A percentile compares a stretch with the other conserved stretches of the same genome.
Evolutionary conservation across 2,329 filamentous ascomycete species (phyloP).

Genomic region (Penicillium brasilianum): DNA sequence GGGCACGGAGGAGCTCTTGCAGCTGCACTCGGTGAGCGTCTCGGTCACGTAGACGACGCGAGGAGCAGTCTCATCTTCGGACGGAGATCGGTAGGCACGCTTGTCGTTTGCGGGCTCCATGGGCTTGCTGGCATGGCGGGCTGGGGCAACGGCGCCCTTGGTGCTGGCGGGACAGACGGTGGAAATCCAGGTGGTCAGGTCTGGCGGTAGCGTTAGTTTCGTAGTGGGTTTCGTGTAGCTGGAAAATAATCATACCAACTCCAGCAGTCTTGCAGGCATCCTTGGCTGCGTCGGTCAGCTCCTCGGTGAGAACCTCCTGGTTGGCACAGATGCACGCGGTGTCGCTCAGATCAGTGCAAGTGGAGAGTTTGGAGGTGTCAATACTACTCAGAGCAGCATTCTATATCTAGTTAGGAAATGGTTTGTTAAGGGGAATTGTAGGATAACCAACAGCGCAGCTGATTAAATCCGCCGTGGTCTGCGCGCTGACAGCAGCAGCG

Average conservation of each 20-base stretch:
- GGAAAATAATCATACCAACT: conserved; percentile 14
- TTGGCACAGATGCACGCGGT: conserved; percentile 28
- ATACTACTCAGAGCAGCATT: conserved; percentile 11
- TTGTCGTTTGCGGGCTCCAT: conserved; percentile 25
- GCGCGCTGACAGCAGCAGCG: conserved; percentile 16
- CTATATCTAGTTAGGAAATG: conserved; percentile 8
- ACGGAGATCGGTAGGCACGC: conserved; percentile 21
- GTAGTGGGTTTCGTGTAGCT: not conserved
- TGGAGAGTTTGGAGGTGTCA: conserved; percentile 13
- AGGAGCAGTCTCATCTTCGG: conserved; percentile 8
- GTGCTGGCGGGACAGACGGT: conserved; percentile 14
- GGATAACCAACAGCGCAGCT: conserved; percentile 26
- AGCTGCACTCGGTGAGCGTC: conserved; percentile 29
- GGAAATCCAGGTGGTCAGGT: conserved; percentile 7
- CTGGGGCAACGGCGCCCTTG: conserved; percentile 7
- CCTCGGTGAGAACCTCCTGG: conserved; percentile 16
- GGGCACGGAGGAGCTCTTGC: conserved; percentile 20
- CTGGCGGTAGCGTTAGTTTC: conserved; percentile 1
- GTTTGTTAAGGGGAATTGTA: not conserved
- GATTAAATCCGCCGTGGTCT: conserved; percentile 14
- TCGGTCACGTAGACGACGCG: conserved; percentile 31
- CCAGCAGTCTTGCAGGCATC: conserved; percentile 16
- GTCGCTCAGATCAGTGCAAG: conserved; percentile 19
- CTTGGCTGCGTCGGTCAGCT: conserved; percentile 10
- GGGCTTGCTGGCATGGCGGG: conserved; percentile 27